Base-by-base conservation (phyloP, 2,329 filamentous ascomycete species). In the Amesomyces nigricolor region DNA sequence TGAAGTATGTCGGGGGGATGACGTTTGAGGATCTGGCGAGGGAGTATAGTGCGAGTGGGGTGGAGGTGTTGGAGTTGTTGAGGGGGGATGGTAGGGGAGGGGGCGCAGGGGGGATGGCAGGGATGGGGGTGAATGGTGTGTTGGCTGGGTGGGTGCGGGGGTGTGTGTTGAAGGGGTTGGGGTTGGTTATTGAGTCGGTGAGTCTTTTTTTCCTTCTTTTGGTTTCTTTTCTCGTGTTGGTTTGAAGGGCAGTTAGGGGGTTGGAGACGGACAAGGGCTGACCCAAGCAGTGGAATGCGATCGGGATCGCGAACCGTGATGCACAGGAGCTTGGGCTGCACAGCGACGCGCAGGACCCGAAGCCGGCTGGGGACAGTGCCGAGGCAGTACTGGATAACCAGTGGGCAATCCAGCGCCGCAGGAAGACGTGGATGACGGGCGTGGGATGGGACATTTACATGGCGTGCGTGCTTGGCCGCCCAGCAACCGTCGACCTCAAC, bases 291-390 rank as follows among this genome's bases (percentile, higher is more conserved):
- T 82, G 78, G 78, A 79, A 82, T 63, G 73, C 74, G 1, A 72
- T 85, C 30, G 78, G 79, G 1, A 73, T 75, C 19, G 77, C 79
- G 0, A 83, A 85, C 53, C 72, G 80, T 40, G 81, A 85, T 64
- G 82, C 80, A 0, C 82, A 85, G 64, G 82, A 85, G 61, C 75
- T 85, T 40, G 82, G 81, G 11, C 70, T 86, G 62, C 78, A 86
- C 60, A 73, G 77, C 11, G 76, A 80, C 58, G 73, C 70, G 37
- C 67, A 77, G 29, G 79, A 82, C 59, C 78, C 78, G 0, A 74
- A 75, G 47, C 76, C 78, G 2, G 69, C 66, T 13, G 68, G 75
- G 37, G 68, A 73, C 39, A 75, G 73, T 39, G 66, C 74, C 5
- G 78, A 80, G 56, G 74, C 75, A 32, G 68, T 77, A 2, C 67